Evolutionary conservation across 1,284 basidiomycete species (phyloP).

Genomic region (Mrakiaceae sp.): DNA sequence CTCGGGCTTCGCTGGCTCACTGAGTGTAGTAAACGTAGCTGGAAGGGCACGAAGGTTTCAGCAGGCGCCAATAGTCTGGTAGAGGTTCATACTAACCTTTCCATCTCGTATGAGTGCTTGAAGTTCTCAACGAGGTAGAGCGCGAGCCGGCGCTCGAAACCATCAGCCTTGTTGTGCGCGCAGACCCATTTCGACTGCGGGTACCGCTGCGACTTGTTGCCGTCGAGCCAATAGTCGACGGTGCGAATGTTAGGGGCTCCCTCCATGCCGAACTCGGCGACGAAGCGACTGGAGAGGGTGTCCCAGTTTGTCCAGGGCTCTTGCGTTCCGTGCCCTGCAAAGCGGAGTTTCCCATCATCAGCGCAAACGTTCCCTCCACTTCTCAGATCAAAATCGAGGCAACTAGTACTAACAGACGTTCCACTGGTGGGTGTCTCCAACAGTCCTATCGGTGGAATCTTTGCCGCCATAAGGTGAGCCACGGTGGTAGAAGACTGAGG

Average conservation of each 20-base stretch:
- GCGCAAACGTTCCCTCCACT: too few species aligned
- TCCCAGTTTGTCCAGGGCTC: slow-evolving; percentile 87
- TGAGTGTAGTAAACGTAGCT: slow-evolving; percentile 55
- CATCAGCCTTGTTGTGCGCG: slow-evolving; percentile 73
- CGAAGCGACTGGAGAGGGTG: slow-evolving; percentile 67
- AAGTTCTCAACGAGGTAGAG: slow-evolving; percentile 83
- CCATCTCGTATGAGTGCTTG: slow-evolving; percentile 75
- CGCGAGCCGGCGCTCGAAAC: slow-evolving; percentile 77
- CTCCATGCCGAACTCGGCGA: slow-evolving; percentile 79
- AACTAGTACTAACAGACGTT: background rate
- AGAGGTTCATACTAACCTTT: slow-evolving; percentile 42
- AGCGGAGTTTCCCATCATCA: background rate
- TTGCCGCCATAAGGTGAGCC: slow-evolving; percentile 76
- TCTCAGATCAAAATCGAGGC: background rate
- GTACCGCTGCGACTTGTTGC: slow-evolving; percentile 55
- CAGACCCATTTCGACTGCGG: slow-evolving; percentile 52
- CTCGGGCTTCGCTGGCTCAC: too few species aligned
- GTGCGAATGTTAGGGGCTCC: slow-evolving; percentile 47
- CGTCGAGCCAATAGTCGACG: slow-evolving; percentile 67
- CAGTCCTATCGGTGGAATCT: slow-evolving; percentile 55
- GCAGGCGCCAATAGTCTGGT: background rate
- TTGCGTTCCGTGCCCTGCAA: slow-evolving; percentile 56
- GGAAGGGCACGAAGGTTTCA: too few species aligned
- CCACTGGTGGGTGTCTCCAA: slow-evolving; percentile 83
- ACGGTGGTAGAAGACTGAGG: slow-evolving; percentile 66